Evolutionary conservation across 169 alveolate genomes (phyloP), one percentile per base, ranked within the genome.

Genomic region (Eimeria maxima): DNA sequence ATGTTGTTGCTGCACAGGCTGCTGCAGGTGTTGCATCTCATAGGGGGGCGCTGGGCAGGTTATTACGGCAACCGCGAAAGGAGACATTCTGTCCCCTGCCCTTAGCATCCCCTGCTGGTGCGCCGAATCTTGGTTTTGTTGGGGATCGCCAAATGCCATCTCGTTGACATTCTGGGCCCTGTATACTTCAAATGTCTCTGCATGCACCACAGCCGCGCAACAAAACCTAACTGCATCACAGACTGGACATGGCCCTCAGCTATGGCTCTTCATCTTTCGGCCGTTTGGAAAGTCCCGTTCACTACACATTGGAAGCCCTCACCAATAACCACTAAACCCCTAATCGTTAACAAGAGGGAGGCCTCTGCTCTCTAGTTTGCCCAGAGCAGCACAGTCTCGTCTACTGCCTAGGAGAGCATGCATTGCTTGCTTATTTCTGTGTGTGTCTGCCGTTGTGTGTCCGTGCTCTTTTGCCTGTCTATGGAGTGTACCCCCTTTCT

Each of bases 61-160:
- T 44, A 83, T 60, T 47, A 83, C 22, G 74, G 91, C 33, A 5
- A 83, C 74, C 13, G 91, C 55, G 27, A 83, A 53, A 29, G 91
- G 73, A 55, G 91, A 53, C 91, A 29, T 18, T n/a, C 50, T 53
- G 29, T 29, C 91, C 53, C 74, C 91, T 7, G n/a, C 4, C 57
- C 55, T 29, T n/a, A 73, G 27, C 53, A 29, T 8, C 84, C 24
- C 55, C 84, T 73, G 84, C 55, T 73, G 84, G 55, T 73, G 84
- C 84, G 8, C 55, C 84, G 33, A 55, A 50, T 73, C 55, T 55
- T 73, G 87, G 24, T 38, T 42, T 22, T 0, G 63, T 20, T 1
- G 57, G 29, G 29, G 87, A 57, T 42, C 55, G 38, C 1, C 38
- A 33, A 33, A 33, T 33, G 38, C 89, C 65, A 6, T 71, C 53